Evolutionary conservation across 2,329 filamentous ascomycete genomes (phyloP), one percentile per base, ranked within the genome.

Genomic region (Cladobotryum mycophilum): DNA sequence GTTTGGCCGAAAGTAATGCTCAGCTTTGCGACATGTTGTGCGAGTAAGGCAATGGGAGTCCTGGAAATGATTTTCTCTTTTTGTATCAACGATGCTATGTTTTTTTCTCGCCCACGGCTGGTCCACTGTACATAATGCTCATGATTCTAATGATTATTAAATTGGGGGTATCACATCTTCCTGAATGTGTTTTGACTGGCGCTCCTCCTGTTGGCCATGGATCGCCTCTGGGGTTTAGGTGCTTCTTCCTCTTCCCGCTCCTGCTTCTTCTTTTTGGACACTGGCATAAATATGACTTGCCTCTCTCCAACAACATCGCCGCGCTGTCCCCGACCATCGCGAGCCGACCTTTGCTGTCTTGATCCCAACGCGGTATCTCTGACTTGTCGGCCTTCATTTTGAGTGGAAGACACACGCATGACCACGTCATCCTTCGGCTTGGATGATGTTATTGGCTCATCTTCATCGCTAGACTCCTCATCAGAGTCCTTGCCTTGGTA

Each of bases 101-200:
- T 37, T 35, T 20, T 41, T 37, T 35, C 5, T 30, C 54, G 55
- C 56, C 54, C 44, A 45, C 47, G 48, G 52, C 44, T 43, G 30
- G 37, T 45, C 45, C 52, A 41, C 43, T 15, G 37, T 47, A 51
- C 45, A 53, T 48, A 48, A 42, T 45, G 42, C 20, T 41, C 48
- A 45, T 48, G 14, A 17, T 47, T 36, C 34, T 48, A 22, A 47
- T 30, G 22, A 33, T 44, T 20, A 14, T 41, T 41, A 17, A 41
- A 22, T 53, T 41, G 51, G 48, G 43, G 48, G 48, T 51, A 45
- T 54, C 52, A 85, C 74, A 88, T 76, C 62, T 75, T 78, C 65
- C 85, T 79, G 66, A 90, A 88, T 38, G 83, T 83, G 68, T 92
- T 91, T 47, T 78, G 79, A 68, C 86, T 89, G 46, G 88, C 88